Evolutionary conservation across 2,329 filamentous ascomycete species (phyloP).

Genomic region (Penicillium sp.): DNA sequence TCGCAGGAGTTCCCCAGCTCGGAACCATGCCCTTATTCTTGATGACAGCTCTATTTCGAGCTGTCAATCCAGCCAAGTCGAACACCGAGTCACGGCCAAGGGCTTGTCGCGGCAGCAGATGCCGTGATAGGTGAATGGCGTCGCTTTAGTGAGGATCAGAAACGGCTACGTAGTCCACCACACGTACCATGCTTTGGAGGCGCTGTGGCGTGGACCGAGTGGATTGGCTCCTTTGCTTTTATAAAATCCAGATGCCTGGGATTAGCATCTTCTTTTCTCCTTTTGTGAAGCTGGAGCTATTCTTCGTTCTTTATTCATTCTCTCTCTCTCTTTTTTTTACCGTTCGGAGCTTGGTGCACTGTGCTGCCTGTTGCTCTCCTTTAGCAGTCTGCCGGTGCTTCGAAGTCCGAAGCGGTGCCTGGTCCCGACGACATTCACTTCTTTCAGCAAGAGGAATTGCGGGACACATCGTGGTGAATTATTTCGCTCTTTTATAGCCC

Average conservation of each 20-base stretch:
- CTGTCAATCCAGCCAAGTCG: slow-evolving; percentile 3
- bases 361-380: slow-evolving; percentile 10
- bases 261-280: slow-evolving; percentile 12
- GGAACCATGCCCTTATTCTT: slow-evolving; percentile 1
- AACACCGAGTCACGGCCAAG: slow-evolving; percentile 14
- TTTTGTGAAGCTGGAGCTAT: slow-evolving; percentile 7
- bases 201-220: neutral
- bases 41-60: slow-evolving; percentile 11
- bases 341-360: neutral
- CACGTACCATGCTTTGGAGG: neutral
- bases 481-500: neutral
- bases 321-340: slow-evolving; percentile 3
- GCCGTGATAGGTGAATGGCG: slow-evolving; percentile 15
- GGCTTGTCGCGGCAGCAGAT: neutral
- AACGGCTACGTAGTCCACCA: neutral
- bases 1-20: neutral
- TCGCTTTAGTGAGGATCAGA: neutral
- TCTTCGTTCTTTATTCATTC: slow-evolving; percentile 2
- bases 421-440: neutral
- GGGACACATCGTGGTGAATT: neutral
- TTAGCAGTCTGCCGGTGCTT: slow-evolving; percentile 7
- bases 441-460: neutral
- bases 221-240: neutral
- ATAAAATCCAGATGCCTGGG: neutral
- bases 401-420: slow-evolving; percentile 4